Conservation (phyloP, 352 stramenopile genomes). For the Pythium apleroticum region DNA sequence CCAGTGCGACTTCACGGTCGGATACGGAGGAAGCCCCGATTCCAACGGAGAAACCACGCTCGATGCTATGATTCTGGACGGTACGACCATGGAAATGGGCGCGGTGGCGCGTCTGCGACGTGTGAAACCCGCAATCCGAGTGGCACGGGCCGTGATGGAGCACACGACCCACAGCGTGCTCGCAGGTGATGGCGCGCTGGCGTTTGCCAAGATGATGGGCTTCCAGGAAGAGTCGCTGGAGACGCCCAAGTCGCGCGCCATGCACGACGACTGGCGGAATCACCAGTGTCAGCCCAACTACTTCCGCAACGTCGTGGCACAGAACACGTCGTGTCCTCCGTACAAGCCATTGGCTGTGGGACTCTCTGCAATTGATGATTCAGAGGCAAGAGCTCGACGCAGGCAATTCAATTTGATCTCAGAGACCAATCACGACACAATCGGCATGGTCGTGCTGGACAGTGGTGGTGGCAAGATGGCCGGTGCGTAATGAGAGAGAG, state of each 20-base stretch:
- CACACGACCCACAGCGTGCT: conserved; percentile 89
- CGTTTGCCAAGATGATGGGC: conserved; percentile 91
- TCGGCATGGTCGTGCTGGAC: conserved; percentile 85
- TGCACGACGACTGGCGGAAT: conserved; percentile 56
- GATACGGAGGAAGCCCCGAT: conserved; percentile 87
- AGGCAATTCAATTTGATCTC: conserved; percentile 36
- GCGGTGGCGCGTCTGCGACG: conserved; percentile 78
- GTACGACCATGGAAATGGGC: conserved; percentile 80
- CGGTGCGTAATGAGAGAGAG: conserved; percentile 28
- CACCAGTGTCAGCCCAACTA: conserved; percentile 90
- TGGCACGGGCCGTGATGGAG: conserved; percentile 85
- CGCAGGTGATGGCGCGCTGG: conserved; percentile 78
- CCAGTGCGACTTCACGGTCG: conserved; percentile 89
- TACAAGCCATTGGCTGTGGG: conserved; percentile 49
- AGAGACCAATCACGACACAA: conserved; percentile 87
- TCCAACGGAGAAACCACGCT: conserved; percentile 86
- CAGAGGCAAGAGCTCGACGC: neutral
- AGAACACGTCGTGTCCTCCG: conserved; percentile 76
- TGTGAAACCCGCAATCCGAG: conserved; percentile 81
- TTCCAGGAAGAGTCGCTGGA: conserved; percentile 74
- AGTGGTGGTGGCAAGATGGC: conserved; percentile 57
- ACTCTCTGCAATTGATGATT: neutral
- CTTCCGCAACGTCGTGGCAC: conserved; percentile 70
- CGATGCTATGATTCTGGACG: conserved; percentile 92
- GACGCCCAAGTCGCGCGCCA: conserved; percentile 55